Conservation (phyloP, 1,284 basidiomycete species). For the Pseudozyma pruni region DNA sequence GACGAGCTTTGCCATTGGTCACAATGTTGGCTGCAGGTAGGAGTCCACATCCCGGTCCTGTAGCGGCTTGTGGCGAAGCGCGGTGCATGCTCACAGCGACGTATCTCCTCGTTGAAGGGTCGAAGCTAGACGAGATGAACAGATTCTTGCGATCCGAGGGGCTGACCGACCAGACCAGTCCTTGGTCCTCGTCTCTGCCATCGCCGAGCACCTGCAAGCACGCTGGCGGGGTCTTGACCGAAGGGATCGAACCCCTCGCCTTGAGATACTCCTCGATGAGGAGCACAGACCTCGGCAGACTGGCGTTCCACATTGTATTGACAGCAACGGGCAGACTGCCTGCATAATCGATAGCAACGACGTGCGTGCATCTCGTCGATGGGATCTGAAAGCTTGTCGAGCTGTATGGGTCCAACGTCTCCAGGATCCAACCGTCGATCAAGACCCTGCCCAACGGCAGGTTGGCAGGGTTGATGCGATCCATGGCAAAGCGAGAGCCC, state of each 20-base stretch:
- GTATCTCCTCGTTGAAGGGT: slow-evolving; percentile 29
- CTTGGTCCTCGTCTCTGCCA: slow-evolving; percentile 60
- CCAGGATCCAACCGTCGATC: slow-evolving; percentile 94
- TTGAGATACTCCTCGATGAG: slow-evolving; percentile 66
- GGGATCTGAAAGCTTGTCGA: slow-evolving; percentile 94
- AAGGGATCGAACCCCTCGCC: slow-evolving; percentile 61
- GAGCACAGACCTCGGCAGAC: slow-evolving; percentile 64
- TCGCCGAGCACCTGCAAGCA: slow-evolving; percentile 63
- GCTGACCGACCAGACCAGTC: slow-evolving; percentile 43
- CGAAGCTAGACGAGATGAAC: slow-evolving; percentile 48
- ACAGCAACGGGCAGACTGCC: slow-evolving; percentile 86
- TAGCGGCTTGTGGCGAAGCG: not conserved
- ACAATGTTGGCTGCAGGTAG: slow-evolving; percentile 32
- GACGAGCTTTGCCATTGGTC: slow-evolving; percentile 12
- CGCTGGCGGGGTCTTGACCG: slow-evolving; percentile 53
- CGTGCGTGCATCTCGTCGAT: slow-evolving; percentile 87
- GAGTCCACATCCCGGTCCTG: slow-evolving; percentile 8
- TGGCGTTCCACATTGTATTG: slow-evolving; percentile 86
- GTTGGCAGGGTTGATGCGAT: slow-evolving; percentile 77
- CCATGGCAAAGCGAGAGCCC: slow-evolving; percentile 78
- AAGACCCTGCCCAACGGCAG: slow-evolving; percentile 84
- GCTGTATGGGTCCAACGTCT: slow-evolving; percentile 96
- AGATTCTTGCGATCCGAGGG: slow-evolving; percentile 36
- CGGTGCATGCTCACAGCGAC: slow-evolving; percentile 36
- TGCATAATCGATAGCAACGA: slow-evolving; percentile 88